A percentile compares a stretch with the other conserved stretches of the same genome.
Evolutionary conservation across 2,329 filamentous ascomycete species (phyloP).

Genomic region (Fusarium siculi): DNA sequence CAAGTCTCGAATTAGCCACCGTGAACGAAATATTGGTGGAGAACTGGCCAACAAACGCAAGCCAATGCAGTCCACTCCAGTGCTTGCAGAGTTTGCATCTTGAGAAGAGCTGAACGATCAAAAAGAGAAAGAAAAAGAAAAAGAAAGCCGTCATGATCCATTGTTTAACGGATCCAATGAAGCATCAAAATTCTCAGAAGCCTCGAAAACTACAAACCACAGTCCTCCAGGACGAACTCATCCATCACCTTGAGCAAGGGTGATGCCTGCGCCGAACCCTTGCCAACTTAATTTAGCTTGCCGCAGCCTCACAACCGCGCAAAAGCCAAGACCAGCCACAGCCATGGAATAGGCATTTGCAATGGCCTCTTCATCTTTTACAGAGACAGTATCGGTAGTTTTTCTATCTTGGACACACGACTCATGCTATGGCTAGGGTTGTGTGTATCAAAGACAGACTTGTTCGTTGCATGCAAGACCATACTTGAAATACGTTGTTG

Average conservation of each 20-base stretch:
- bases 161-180: background rate
- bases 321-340: slow-evolving; percentile 18
- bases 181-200: background rate
- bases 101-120: background rate
- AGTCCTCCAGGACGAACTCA: slow-evolving; percentile 13
- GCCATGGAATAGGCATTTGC: background rate
- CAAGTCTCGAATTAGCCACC: slow-evolving; percentile 34
- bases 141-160: background rate
- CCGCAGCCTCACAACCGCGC: slow-evolving; percentile 17
- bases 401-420: slow-evolving; percentile 7
- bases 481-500: background rate
- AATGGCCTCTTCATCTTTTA: background rate
- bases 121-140: background rate
- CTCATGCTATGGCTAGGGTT: slow-evolving; percentile 3
- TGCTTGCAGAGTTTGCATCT: background rate
- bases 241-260: slow-evolving; percentile 21
- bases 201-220: slow-evolving; percentile 7
- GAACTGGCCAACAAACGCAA: background rate
- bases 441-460: background rate
- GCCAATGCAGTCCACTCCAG: background rate
- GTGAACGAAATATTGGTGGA: slow-evolving; percentile 28
- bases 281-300: slow-evolving; percentile 7
- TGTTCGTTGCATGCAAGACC: background rate
- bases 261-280: slow-evolving; percentile 18
- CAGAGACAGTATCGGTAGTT: background rate